These are phyloP conservation scores for Neohortaea acidophila DNA, from an alignment of 495 filamentous ascomycete species.

Conservation along the genomic window DNA sequence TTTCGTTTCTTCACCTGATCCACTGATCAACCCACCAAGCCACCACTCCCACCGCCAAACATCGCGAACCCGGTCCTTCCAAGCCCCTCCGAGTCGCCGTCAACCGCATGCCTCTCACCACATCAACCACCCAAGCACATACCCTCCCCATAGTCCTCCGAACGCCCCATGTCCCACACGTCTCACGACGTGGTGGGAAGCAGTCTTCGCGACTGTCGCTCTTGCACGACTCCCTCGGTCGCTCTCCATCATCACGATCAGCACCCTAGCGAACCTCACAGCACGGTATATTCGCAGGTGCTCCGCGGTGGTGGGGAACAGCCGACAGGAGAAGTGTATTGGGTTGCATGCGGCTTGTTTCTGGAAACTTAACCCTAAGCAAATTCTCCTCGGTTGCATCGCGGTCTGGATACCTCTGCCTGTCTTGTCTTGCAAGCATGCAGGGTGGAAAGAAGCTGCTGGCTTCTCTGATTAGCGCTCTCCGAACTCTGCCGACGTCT, in stretches of 20 bases:
- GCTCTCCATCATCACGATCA: too few species aligned
- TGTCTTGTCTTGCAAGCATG: too few species aligned
- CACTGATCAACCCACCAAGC: background rate
- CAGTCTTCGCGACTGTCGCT: constrained; percentile 4
- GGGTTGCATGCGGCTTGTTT: constrained; percentile 4
- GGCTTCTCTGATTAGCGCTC: constrained; percentile 11
- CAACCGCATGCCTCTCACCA: constrained; percentile 6
- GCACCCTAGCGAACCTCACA: background rate
- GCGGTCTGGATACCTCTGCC: background rate
- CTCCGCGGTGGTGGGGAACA: too few species aligned
- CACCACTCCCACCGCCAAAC: constrained; percentile 3
- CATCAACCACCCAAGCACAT: constrained; percentile 14
- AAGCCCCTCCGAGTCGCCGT: background rate
- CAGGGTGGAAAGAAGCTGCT: constrained; percentile 9
- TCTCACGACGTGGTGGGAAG: background rate
- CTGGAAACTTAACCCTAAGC: constrained; percentile 19
- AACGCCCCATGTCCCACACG: too few species aligned
- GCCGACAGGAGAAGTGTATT: background rate
- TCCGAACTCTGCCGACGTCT: constrained; percentile 1
- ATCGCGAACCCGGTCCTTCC: constrained; percentile 10
- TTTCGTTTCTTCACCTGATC: background rate
- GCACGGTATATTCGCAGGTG: too few species aligned
- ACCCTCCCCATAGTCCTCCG: constrained; percentile 15
- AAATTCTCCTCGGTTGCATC: constrained; percentile 6
- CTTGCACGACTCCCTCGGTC: background rate